These are phyloP conservation scores for Aeschynomene evenia DNA, from an alignment of 306 rosid species.

Conservation along the genomic window DNA sequence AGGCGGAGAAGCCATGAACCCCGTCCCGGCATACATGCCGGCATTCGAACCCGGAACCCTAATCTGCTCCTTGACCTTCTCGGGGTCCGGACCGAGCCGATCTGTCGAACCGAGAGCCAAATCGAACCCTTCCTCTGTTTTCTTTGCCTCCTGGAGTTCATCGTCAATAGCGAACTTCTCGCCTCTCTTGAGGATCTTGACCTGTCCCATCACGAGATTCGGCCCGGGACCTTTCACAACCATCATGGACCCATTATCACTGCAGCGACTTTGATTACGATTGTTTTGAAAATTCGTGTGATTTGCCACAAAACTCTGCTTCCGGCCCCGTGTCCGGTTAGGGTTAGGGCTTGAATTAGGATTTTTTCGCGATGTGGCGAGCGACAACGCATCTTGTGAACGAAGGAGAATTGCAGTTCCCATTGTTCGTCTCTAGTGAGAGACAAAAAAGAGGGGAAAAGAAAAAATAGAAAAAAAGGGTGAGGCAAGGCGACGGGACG, in stretches of 20 bases:
- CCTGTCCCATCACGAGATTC: conserved; percentile 69
- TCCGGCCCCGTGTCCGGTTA: conserved; percentile 38
- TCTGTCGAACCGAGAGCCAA: conserved; percentile 58
- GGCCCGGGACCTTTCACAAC: conserved; percentile 37
- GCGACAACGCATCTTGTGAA: conserved; percentile 30
- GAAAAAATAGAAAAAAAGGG: not conserved
- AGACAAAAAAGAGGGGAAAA: not conserved
- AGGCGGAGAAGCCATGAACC: conserved; percentile 52
- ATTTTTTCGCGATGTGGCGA: not conserved
- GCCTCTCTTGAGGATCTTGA: conserved; percentile 84
- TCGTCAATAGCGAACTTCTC: conserved; percentile 38
- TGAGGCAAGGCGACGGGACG: too few relatives aligned
- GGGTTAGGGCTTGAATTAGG: conserved; percentile 22
- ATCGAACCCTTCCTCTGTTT: conserved; percentile 36
- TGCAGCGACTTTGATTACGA: conserved; percentile 23
- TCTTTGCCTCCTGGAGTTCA: not conserved
- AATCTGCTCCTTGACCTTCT: conserved; percentile 51
- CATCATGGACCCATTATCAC: conserved; percentile 10
- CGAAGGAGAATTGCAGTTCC: conserved; percentile 50
- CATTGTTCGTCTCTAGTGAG: conserved; percentile 26
- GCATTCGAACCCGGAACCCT: conserved; percentile 43
- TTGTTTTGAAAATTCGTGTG: conserved; percentile 1
- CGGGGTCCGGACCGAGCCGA: conserved; percentile 83
- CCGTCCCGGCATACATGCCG: conserved; percentile 51
- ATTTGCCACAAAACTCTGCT: conserved; percentile 29